Percentiles rank a stretch among this genome's conserved stretches.
Conservation (phyloP, 768 basidiomycete species). For the Psilocybe azurescens region DNA sequence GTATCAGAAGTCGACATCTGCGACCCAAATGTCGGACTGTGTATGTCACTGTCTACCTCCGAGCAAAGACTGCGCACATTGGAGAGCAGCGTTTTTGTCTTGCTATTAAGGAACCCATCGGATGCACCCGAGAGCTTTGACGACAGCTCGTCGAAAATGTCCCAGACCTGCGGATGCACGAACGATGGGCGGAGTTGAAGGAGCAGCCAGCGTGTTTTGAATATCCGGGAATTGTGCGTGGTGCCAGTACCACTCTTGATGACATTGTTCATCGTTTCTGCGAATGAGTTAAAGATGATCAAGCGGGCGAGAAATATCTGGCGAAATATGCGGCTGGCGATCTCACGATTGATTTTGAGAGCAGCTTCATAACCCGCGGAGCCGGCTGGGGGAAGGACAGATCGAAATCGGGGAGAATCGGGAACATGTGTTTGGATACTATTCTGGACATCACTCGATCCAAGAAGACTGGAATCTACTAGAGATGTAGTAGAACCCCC, state of each 20-base stretch:
- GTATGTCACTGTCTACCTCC: neutral
- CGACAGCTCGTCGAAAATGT: conserved; percentile 45
- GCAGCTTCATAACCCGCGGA: conserved; percentile 35
- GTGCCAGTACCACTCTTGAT: conserved; percentile 5
- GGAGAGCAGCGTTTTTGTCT: conserved; percentile 36
- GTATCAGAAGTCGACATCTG: conserved; percentile 23
- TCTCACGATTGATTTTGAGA: conserved; percentile 40
- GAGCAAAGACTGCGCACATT: conserved; percentile 35
- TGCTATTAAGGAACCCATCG: conserved; percentile 40
- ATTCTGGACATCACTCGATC: conserved; percentile 49
- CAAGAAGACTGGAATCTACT: conserved; percentile 48
- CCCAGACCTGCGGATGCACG: conserved; percentile 41
- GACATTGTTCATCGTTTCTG: conserved; percentile 33
- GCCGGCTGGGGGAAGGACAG: conserved; percentile 35
- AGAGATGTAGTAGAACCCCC: conserved; percentile 53
- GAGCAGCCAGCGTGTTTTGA: conserved; percentile 44
- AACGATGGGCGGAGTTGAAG: conserved; percentile 47
- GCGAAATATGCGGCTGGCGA: conserved; percentile 41
- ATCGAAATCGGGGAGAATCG: conserved; percentile 36
- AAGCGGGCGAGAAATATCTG: conserved; percentile 47
- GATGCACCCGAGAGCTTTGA: conserved; percentile 37
- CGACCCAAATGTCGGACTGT: neutral
- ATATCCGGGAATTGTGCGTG: conserved; percentile 22
- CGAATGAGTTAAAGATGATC: conserved; percentile 43
- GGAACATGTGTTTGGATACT: conserved; percentile 43